Base-by-base conservation (phyloP, 2,329 filamentous ascomycete species). In the Talaromyces funiculosus region DNA sequence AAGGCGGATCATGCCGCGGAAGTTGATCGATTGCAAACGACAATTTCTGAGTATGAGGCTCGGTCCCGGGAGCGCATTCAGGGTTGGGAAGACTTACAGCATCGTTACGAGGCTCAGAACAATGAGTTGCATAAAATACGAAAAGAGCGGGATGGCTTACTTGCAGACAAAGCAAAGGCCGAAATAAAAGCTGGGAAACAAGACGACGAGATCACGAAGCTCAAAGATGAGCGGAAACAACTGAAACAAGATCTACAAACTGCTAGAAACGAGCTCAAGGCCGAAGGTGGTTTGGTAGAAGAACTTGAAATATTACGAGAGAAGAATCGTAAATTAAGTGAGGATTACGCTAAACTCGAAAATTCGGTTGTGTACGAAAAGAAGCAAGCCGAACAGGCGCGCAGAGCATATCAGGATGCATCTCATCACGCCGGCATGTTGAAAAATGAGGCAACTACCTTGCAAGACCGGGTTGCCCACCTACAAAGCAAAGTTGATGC, bases 401-500 rank as follows among this genome's bases (percentile, higher is more conserved):
- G 77, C 40, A 70, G 74, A 61, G 77, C 79, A 65, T 80, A 80
- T 57, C 78, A 80, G 62, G 76, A 72, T 31, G 78, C 77, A 10
- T 80, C 78, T 6, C 77, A 68, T 5, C 70, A 71, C 8, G 78
- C 77, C 0, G 76, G 7, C 72, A 69, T 6, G 73, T 68, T 45
- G 74, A 80, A 63, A 64, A 67, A 35, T 72, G 70, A 9, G 71
- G 73, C 12, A 16, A 24, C 12, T 26, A 45, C 42, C 26, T 67
- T 79, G 22, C 69, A 73, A 62, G 67, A 70, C 16, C 68, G 78
- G 54, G 72, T 76, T 38, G 71, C 73, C 42, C 59, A 64, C 2
- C 64, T 80, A 45, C 73, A 71, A 49, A 69, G 68, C 29, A 73
- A 74, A 54, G 72, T 74, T 3, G 71, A 68, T 16, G 70, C 68